These are phyloP conservation scores for Aquilaria malaccensis DNA, from an alignment of 345 rosid genomes.

Conservation along the genomic window DNA sequence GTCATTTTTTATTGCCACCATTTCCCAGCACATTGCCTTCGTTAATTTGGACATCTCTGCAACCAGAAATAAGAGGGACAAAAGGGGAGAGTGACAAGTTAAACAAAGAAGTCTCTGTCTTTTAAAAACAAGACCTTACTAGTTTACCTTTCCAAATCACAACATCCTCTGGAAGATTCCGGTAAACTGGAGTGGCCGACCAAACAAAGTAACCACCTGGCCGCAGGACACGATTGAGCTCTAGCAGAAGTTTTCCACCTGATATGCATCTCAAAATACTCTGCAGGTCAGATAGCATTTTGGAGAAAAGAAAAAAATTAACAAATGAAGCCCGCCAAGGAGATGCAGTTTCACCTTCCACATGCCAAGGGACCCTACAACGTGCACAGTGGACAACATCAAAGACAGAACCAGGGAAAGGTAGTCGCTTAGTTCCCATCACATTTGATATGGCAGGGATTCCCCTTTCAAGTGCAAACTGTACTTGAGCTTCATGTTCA, in stretches of 20 bases:
- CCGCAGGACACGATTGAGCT: constrained; percentile 77
- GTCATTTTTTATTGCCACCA: constrained; percentile 48
- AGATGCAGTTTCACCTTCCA: constrained; percentile 49
- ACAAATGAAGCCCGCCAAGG: not conserved
- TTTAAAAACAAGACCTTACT: constrained; percentile 3
- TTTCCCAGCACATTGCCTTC: constrained; percentile 70
- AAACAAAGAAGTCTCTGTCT: constrained; percentile 7
- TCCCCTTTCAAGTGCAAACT: constrained; percentile 86
- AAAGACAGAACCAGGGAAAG: constrained; percentile 69
- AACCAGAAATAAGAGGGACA: constrained; percentile 10
- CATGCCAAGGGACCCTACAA: constrained; percentile 94
- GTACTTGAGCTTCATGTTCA: constrained; percentile 95
- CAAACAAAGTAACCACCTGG: constrained; percentile 96
- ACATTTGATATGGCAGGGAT: constrained; percentile 78
- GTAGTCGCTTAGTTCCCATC: constrained; percentile 85
- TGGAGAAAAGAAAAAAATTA: not conserved
- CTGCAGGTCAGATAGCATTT: constrained; percentile 2
- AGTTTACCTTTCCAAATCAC: constrained; percentile 76
- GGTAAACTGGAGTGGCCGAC: constrained; percentile 96
- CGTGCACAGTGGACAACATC: constrained; percentile 88
- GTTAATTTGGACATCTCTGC: constrained; percentile 69
- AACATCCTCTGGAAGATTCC: constrained; percentile 66
- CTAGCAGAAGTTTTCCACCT: constrained; percentile 94
- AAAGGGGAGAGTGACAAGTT: constrained; percentile 12
- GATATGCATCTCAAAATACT: constrained; percentile 18